Evolutionary conservation across 306 rosid genomes (phyloP), one percentile per base, ranked within the genome.

Genomic region (Cucurbita moschata): DNA sequence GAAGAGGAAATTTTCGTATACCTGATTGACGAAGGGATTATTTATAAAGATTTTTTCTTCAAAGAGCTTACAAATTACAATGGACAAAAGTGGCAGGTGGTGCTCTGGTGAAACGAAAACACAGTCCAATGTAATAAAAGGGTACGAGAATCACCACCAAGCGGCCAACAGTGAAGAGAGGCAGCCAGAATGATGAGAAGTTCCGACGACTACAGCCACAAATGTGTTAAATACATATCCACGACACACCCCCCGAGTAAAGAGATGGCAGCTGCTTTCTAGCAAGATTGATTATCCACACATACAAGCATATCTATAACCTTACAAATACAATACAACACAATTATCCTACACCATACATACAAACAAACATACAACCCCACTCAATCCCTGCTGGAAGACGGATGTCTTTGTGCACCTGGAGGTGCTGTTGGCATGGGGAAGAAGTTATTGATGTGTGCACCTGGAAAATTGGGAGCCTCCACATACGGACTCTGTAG

Each of bases 351-450:
- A 80, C 80, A 77, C 37, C 43, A 75, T 47, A 55, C 40, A 79
- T 14, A 44, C 57, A 67, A 12, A 46, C 43, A 72, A 39, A 55
- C 40, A 79, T 14, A 44, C 57, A 67, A 12, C 26, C 71, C 6
- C 15, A 19, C 63, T 88, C 85, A 84, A 74, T 89, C 89, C 79
- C 85, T 85, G 84, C 84, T 81, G 30, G 79, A 73, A 49, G 88
- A 73, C 54, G 90, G 58, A 52, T 87, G 83, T 87, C 97, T 89
- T 78, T 84, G 96, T 54, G 94, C 98, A 76, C 98, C 98, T 3
- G 97, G 96, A 16, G 98, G 98, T n/a, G 96, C 87, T 4, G 86
- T 84, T 44, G 98, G 98, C 87, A 78, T 81, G 7, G 98, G 98
- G 79, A 90, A 84, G 74, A 81, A 81, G 58, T 57, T 50, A 74